Conservation (phyloP, 2,329 filamentous ascomycete genomes). For the Trichoderma sp. region DNA sequence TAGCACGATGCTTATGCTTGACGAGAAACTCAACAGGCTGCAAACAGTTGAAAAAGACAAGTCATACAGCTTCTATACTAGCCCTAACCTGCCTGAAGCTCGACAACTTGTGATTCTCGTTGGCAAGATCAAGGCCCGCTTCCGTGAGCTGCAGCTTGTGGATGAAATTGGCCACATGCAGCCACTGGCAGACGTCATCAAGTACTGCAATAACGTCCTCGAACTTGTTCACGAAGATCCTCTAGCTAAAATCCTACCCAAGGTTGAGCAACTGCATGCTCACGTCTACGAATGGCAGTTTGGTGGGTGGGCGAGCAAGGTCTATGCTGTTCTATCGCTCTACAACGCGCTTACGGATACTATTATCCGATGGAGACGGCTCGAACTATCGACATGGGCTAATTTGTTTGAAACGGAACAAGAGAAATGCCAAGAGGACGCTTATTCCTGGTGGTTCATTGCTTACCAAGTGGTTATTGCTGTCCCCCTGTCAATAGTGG, state of each 20-base stretch:
- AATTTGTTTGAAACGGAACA: constrained; percentile 84
- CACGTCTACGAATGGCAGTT: constrained; percentile 93
- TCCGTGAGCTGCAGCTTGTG: constrained; percentile 67
- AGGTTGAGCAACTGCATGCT: constrained; percentile 82
- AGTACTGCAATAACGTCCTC: constrained; percentile 72
- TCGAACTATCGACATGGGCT: constrained; percentile 92
- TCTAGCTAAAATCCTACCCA: constrained; percentile 80
- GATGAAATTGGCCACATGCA: constrained; percentile 72
- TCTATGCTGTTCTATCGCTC: constrained; percentile 67
- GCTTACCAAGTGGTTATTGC: constrained; percentile 88
- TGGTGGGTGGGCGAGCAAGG: constrained; percentile 78
- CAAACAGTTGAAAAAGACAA: constrained; percentile 42
- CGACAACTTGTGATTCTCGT: constrained; percentile 71
- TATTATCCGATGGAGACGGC: constrained; percentile 83
- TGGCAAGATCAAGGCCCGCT: constrained; percentile 68
- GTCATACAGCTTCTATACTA: constrained; percentile 85
- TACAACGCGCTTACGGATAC: constrained; percentile 79
- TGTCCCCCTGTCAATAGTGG: constrained; percentile 67
- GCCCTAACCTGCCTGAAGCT: constrained; percentile 74
- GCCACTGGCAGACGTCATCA: constrained; percentile 75
- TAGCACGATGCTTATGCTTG: constrained; percentile 64
- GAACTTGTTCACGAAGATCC: constrained; percentile 78
- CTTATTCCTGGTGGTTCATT: constrained; percentile 93
- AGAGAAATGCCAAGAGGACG: constrained; percentile 72
- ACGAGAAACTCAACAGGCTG: constrained; percentile 57